Evolutionary conservation across 2,329 filamentous ascomycete species (phyloP).

Genomic region (Ilyonectria sp.): DNA sequence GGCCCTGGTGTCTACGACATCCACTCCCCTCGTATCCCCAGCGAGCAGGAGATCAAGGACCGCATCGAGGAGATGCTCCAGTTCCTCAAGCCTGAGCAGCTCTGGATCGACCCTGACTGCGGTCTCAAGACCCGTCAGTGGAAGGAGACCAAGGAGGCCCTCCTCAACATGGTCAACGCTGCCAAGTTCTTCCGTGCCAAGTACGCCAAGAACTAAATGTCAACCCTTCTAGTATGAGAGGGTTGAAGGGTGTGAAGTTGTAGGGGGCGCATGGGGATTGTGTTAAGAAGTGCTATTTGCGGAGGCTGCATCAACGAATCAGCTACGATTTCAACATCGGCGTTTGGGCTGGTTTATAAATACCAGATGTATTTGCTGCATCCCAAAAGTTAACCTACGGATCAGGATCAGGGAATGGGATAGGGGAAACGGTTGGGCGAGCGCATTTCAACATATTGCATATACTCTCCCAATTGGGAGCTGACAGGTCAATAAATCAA

Average conservation of each 20-base stretch:
- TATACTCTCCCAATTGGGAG: slow-evolving; percentile 54
- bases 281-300: slow-evolving; percentile 53
- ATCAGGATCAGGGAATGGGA: slow-evolving; percentile 50
- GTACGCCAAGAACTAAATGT: slow-evolving; percentile 75
- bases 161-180: slow-evolving; percentile 97
- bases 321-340: slow-evolving; percentile 73
- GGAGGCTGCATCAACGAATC: slow-evolving; percentile 56
- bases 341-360: slow-evolving; percentile 62
- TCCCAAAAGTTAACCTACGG: slow-evolving; percentile 55
- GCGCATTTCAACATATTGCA: slow-evolving; percentile 59
- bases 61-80: slow-evolving; percentile 98
- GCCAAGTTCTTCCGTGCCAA: slow-evolving; percentile 97
- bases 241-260: slow-evolving; percentile 40
- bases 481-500: slow-evolving; percentile 49
- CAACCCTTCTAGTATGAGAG: slow-evolving; percentile 36
- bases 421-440: slow-evolving; percentile 50
- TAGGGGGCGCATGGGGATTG: slow-evolving; percentile 44
- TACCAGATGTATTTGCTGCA: slow-evolving; percentile 54
- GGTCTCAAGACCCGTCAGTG: slow-evolving; percentile 99
- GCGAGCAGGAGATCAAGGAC: slow-evolving; percentile 98
- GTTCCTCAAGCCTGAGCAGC: slow-evolving; percentile 97
- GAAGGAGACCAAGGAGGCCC: slow-evolving; percentile 97
- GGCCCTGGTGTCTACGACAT: slow-evolving; percentile 99
- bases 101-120: slow-evolving; percentile 99
- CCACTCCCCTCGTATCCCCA: slow-evolving; percentile 97